Percentiles rank a stretch among this genome's conserved stretches.
These are phyloP conservation scores for Dioscorea zingiberensis DNA, from an alignment of 106 monocot species.

Conservation along the genomic window DNA sequence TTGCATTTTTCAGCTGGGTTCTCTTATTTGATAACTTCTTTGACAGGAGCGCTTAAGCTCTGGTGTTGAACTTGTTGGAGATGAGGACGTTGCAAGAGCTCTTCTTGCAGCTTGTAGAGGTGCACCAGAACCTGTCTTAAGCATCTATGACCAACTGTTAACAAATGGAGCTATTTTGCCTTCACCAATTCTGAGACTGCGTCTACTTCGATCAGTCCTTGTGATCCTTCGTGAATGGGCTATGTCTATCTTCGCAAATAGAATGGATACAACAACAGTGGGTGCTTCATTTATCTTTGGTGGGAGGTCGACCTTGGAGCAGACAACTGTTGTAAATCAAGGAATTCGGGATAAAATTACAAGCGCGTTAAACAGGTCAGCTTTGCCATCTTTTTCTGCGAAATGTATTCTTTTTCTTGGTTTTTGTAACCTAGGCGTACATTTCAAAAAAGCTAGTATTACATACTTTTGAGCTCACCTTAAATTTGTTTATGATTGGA, in stretches of 20 bases:
- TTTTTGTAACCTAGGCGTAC: background rate
- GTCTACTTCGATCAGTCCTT: constrained; percentile 75
- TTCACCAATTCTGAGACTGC: constrained; percentile 58
- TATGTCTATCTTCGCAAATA: constrained; percentile 43
- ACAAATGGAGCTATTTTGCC: constrained; percentile 66
- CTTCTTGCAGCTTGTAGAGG: constrained; percentile 85
- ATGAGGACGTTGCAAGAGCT: constrained; percentile 88
- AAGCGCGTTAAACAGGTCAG: constrained; percentile 81
- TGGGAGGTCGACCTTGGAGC: constrained; percentile 24
- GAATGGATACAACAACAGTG: constrained; percentile 27
- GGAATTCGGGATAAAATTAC: constrained; percentile 77
- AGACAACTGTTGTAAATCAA: constrained; percentile 39
- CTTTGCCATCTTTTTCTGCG: background rate
- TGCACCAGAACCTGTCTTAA: constrained; percentile 62
- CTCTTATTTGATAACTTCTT: background rate
- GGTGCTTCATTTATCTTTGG: constrained; percentile 49
- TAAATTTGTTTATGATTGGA: no score
- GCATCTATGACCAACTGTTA: constrained; percentile 75
- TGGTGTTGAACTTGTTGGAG: constrained; percentile 73
- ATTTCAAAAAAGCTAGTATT: background rate
- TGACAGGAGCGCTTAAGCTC: constrained; percentile 62
- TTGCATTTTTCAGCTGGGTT: no score
- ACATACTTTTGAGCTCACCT: no score
- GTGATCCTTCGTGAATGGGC: constrained; percentile 85
- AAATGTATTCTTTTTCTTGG: background rate